Percentiles rank a stretch among this genome's conserved stretches.
phyloP scores from a whole-genome alignment of 129 eudicot genomes.

The Centrapalus pauciflorus region DNA sequence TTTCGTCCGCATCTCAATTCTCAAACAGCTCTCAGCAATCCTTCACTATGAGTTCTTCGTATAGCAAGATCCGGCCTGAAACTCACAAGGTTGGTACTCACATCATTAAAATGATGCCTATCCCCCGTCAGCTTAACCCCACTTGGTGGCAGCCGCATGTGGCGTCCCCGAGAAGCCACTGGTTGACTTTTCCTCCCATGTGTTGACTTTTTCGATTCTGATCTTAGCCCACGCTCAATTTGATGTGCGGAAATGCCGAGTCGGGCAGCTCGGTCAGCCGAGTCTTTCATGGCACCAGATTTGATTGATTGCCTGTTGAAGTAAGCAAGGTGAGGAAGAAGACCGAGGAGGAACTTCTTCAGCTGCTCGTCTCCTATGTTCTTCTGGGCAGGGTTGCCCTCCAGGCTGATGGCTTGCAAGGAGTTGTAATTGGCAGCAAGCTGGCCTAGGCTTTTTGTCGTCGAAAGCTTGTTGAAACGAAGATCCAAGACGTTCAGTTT shows the following conservation, averaged over 20 bases:
- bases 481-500: conserved; percentile 81
- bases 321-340: conserved; percentile 76
- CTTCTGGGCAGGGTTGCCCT: conserved; percentile 95
- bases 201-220: conserved; percentile 49
- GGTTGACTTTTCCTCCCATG: conserved; percentile 58
- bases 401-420: conserved; percentile 90
- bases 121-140: conserved; percentile 45
- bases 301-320: conserved; percentile 74
- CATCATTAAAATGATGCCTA: conserved; percentile 37
- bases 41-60: conserved; percentile 66
- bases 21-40: conserved; percentile 57
- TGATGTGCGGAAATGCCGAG: conserved; percentile 62
- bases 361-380: conserved; percentile 94
- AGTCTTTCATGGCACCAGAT: conserved; percentile 62
- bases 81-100: conserved; percentile 41
- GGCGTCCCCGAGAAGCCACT: conserved; percentile 41
- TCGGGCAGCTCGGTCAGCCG: conserved; percentile 75
- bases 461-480: conserved; percentile 94
- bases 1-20: conserved; percentile 37
- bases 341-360: conserved; percentile 65
- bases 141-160: conserved; percentile 56
- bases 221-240: conserved; percentile 51
- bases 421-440: conserved; percentile 94
- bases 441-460: conserved; percentile 83
- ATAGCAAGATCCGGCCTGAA: conserved; percentile 49